phyloP scores from a whole-genome alignment of 2,329 filamentous ascomycete species.

The Verticillium klebahnii region DNA sequence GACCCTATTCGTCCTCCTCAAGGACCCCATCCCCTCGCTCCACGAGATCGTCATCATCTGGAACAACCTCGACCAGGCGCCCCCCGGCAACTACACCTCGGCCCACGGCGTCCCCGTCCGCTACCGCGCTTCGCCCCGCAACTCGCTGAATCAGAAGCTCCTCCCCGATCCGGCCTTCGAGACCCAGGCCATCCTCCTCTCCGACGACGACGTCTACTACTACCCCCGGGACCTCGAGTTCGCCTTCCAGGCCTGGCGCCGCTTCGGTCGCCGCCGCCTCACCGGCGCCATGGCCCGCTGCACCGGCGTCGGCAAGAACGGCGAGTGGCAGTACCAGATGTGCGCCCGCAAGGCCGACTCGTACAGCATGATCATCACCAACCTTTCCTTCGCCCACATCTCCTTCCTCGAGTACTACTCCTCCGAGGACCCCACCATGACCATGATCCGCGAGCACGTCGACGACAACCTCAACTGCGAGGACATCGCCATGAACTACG shows the following conservation, averaged over 20 bases:
- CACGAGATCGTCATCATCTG: conserved; percentile 32
- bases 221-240: conserved; percentile 32
- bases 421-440: conserved; percentile 21
- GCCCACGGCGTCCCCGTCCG: conserved; percentile 25
- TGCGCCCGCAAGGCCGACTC: conserved; percentile 22
- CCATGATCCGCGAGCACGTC: conserved; percentile 30
- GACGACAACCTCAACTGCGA: conserved; percentile 35
- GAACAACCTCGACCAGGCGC: conserved; percentile 26
- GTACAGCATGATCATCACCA: conserved; percentile 32
- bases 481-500: conserved; percentile 33
- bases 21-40: conserved; percentile 27
- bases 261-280: conserved; percentile 28
- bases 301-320: conserved; percentile 17
- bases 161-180: conserved; percentile 28
- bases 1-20: conserved; percentile 22
- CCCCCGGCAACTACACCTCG: conserved; percentile 23
- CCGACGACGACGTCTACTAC: conserved; percentile 35
- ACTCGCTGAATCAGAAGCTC: conserved; percentile 33
- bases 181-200: conserved; percentile 33
- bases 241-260: conserved; percentile 35
- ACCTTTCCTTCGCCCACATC: conserved; percentile 31
- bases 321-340: conserved; percentile 25
- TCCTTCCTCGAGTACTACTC: conserved; percentile 33
- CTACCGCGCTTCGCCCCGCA: conserved; percentile 24
- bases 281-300: conserved; percentile 32